These are phyloP conservation scores for Zymoseptoria tritici DNA, from an alignment of 2,329 filamentous ascomycete genomes.

Conservation along the genomic window DNA sequence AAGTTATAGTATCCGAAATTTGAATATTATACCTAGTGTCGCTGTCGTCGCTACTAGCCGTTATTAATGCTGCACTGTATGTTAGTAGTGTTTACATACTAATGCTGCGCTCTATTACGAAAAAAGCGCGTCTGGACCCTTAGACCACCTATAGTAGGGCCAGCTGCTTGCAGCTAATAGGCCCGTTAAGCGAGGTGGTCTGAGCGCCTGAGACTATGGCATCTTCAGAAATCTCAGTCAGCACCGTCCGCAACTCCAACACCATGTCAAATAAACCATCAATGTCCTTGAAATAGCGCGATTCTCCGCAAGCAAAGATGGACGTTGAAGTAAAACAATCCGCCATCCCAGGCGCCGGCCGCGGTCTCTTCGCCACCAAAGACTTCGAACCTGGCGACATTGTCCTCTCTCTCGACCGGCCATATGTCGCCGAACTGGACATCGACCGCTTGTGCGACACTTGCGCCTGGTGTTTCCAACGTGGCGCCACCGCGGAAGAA, in stretches of 20 bases:
- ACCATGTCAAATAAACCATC: slow-evolving; percentile 4
- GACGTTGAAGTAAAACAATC: slow-evolving; percentile 20
- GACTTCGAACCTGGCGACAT: slow-evolving; percentile 43
- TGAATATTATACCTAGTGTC: too few species aligned
- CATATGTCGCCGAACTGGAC: slow-evolving; percentile 50
- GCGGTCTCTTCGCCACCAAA: slow-evolving; percentile 48
- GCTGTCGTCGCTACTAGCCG: too few species aligned
- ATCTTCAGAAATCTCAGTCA: neutral
- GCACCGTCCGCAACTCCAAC: neutral
- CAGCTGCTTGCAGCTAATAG: too few species aligned
- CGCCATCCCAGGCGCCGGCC: slow-evolving; percentile 33
- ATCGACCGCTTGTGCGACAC: slow-evolving; percentile 44
- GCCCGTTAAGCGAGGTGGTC: too few species aligned
- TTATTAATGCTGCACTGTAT: too few species aligned
- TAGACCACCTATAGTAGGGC: too few species aligned
- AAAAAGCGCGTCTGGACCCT: too few species aligned
- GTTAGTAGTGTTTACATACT: too few species aligned
- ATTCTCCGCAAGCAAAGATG: slow-evolving; percentile 2
- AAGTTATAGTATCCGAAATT: too few species aligned
- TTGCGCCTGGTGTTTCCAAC: slow-evolving; percentile 50
- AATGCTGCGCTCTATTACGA: too few species aligned
- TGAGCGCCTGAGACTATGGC: too few species aligned
- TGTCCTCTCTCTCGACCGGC: slow-evolving; percentile 43
- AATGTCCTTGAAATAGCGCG: neutral
- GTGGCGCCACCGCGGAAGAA: slow-evolving; percentile 11